Conservation (phyloP, 768 basidiomycete genomes). For the Boletellus sp. region DNA sequence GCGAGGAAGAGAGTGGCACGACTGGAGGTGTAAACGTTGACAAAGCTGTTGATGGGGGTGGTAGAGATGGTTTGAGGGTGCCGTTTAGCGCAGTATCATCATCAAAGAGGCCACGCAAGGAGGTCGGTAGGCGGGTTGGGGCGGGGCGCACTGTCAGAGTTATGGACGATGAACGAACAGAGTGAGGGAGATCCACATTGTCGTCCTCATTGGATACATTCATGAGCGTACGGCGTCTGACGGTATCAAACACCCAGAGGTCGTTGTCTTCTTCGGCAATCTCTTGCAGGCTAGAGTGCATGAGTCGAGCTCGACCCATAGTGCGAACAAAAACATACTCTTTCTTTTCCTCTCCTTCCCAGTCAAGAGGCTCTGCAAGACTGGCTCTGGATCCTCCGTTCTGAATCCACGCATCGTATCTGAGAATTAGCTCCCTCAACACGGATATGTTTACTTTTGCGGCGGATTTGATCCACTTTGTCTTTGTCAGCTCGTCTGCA, state of each 20-base stretch:
- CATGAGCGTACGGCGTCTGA: constrained; percentile 42
- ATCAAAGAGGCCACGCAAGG: constrained; percentile 77
- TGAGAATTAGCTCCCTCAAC: constrained; percentile 76
- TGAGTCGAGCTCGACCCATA: constrained; percentile 6
- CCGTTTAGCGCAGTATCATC: constrained; percentile 43
- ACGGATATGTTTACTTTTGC: constrained; percentile 63
- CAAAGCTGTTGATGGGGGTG: constrained; percentile 24
- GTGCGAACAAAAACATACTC: constrained; percentile 32
- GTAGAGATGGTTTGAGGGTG: constrained; percentile 40
- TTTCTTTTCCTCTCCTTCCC: constrained; percentile 67
- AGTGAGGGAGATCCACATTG: constrained; percentile 14
- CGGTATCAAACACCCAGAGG: constrained; percentile 76
- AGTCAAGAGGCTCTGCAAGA: constrained; percentile 65
- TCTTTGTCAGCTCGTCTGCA: constrained; percentile 84
- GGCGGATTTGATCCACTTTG: constrained; percentile 84
- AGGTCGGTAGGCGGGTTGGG: constrained; percentile 63
- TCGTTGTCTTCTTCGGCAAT: constrained; percentile 32
- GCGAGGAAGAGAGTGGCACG: constrained; percentile 33
- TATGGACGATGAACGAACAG: constrained; percentile 12
- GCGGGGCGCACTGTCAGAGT: constrained; percentile 50
- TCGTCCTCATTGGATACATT: constrained; percentile 24
- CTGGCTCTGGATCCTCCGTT: constrained; percentile 72
- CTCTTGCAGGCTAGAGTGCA: constrained; percentile 16
- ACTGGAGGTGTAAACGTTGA: constrained; percentile 25
- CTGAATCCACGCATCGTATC: constrained; percentile 70